These are phyloP conservation scores for Marvania coccoides DNA, from an alignment of 139 green algal genomes.

Conservation along the genomic window DNA sequence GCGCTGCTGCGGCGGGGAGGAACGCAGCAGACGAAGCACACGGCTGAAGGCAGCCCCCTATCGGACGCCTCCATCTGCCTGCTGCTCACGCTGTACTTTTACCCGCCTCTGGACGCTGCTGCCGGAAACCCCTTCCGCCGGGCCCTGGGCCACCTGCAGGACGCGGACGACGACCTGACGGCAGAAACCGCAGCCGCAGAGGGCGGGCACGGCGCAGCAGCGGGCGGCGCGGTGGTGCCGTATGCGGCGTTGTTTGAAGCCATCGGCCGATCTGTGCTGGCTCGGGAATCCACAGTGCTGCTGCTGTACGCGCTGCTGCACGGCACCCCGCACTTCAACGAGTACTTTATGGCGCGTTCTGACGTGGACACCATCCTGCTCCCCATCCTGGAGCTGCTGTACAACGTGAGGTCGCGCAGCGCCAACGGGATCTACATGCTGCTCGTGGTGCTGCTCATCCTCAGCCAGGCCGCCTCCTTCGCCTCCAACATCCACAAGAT, in stretches of 20 bases:
- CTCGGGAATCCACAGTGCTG: conserved; percentile 48
- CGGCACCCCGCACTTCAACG: conserved; percentile 37
- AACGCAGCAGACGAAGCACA: neutral
- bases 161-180: conserved; percentile 8
- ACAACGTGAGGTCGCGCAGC: conserved; percentile 15
- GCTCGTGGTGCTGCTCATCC: conserved; percentile 81
- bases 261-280: conserved; percentile 13
- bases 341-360: conserved; percentile 41
- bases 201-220: neutral
- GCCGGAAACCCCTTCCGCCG: conserved; percentile 45
- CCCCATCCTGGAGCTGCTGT: conserved; percentile 55
- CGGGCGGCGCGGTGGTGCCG: conserved; percentile 4
- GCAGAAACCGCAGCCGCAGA: neutral
- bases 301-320: conserved; percentile 83
- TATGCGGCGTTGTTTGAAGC: conserved; percentile 34
- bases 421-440: conserved; percentile 63
- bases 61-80: conserved; percentile 38
- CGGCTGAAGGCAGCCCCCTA: too few species aligned
- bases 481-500: conserved; percentile 64
- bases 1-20: conserved; percentile 34
- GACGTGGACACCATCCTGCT: conserved; percentile 67
- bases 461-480: conserved; percentile 75
- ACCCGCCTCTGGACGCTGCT: conserved; percentile 22
- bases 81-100: conserved; percentile 55
- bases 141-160: conserved; percentile 32